Base-by-base conservation (phyloP, 192 early-diverging fungal genomes). In the Coemansia sp. region DNA sequence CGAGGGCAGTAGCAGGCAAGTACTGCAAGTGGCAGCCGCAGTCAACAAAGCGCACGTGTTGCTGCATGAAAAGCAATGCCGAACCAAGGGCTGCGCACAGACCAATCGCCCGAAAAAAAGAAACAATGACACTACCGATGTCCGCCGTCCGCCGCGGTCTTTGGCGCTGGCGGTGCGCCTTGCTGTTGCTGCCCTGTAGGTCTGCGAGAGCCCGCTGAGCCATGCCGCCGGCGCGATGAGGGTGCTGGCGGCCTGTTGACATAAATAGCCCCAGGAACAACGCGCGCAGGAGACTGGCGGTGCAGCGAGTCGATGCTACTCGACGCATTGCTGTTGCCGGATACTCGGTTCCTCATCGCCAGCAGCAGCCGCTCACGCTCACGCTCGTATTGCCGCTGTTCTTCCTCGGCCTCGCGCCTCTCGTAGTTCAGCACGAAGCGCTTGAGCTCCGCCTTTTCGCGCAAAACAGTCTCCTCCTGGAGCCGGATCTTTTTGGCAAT, bases 361-460 rank as follows among this genome's bases (percentile, higher is more conserved):
- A 61, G 35, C 26, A 55, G 26, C 52, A 55, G 52, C 26, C 52
- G 28, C 16, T 55, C 52, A 26, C 48, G 23, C n/a, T 72, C 65
- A n/a, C 63, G 58, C 60, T 65, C 60, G 41, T 66, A 18, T 35
- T 58, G 62, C 55, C 48, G 38, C 42, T 39, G 47, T 55, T 75
- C 68, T 65, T 81, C 78, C 34, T 71, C 73, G n/a, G 72, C 73
- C 16, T 75, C 72, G 13, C 78, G 78, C 21, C 72, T 70, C 68
- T 97, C 94, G 55, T 96, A 98, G 68, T 86, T 90, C 25, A 99
- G 83, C 10, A 99, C 97, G 31, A 98, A 75, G 65, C 89, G 82
- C 76, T 99, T 99, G 70, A 99, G 82, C 42, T 93, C 90, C 59
- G 86, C 87, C 62, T 92, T 90, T 73, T 98, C 96, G 59, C 92